A percentile compares a stretch with the other conserved stretches of the same genome.
Conservation (phyloP, 2,329 filamentous ascomycete genomes). For the Pyrenophora seminiperda region DNA sequence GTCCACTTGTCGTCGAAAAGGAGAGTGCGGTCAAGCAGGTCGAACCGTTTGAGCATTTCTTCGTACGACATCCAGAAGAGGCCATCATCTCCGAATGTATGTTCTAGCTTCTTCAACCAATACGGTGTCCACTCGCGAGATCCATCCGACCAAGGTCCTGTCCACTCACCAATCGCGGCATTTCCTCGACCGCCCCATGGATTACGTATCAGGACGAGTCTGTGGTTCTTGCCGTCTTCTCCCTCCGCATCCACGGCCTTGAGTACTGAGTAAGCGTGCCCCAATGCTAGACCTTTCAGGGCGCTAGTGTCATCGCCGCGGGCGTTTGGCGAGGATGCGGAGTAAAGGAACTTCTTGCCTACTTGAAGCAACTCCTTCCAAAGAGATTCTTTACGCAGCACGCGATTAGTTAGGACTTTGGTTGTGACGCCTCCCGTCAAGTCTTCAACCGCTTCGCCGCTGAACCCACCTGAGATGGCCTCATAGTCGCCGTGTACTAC, state of each 20-base stretch:
- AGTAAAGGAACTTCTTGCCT: slow-evolving; percentile 78
- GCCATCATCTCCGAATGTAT: slow-evolving; percentile 77
- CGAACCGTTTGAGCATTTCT: slow-evolving; percentile 62
- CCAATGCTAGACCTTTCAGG: slow-evolving; percentile 50
- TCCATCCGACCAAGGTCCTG: slow-evolving; percentile 79
- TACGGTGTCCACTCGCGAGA: slow-evolving; percentile 83
- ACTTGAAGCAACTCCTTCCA: slow-evolving; percentile 79
- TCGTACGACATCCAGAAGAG: slow-evolving; percentile 66
- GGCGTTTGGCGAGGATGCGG: slow-evolving; percentile 60
- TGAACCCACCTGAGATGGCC: slow-evolving; percentile 71
- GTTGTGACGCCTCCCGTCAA: slow-evolving; percentile 71
- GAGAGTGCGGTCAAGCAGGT: slow-evolving; percentile 63
- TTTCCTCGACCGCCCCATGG: slow-evolving; percentile 72
- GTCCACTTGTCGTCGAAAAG: slow-evolving; percentile 65
- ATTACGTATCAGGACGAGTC: slow-evolving; percentile 70
- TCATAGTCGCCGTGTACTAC: slow-evolving; percentile 75
- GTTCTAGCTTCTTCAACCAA: slow-evolving; percentile 71
- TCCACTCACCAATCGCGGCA: slow-evolving; percentile 65
- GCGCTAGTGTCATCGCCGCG: slow-evolving; percentile 65
- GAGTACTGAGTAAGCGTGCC: slow-evolving; percentile 63
- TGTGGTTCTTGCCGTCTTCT: slow-evolving; percentile 42
- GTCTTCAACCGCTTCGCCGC: slow-evolving; percentile 61
- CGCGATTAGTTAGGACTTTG: slow-evolving; percentile 68
- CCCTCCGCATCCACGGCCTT: slow-evolving; percentile 61
- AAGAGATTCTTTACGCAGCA: slow-evolving; percentile 77